These are phyloP conservation scores for Calophaca sinica DNA, from an alignment of 306 rosid species.

Conservation along the genomic window DNA sequence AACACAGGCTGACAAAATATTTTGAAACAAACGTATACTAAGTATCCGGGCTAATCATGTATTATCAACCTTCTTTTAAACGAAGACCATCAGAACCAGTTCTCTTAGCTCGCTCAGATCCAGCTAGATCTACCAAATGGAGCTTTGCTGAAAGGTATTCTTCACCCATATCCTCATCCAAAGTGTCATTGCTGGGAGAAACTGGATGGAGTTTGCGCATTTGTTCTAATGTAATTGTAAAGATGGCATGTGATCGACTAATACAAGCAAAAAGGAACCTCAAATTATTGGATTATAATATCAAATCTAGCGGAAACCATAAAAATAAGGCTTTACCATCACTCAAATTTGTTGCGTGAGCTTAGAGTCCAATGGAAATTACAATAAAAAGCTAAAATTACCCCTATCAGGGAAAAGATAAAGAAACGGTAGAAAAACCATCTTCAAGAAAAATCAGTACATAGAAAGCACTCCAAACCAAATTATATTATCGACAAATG, in stretches of 20 bases:
- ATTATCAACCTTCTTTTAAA: conserved; percentile 72
- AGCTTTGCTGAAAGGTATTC: conserved; percentile 87
- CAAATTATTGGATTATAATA: conserved; percentile 45
- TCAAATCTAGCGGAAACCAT: conserved; percentile 29
- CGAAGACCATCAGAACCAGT: conserved; percentile 83
- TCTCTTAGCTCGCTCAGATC: conserved; percentile 92
- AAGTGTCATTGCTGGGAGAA: conserved; percentile 63
- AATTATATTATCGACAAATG: conserved; percentile 13
- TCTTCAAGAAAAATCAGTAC: conserved; percentile 39
- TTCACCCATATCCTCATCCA: conserved; percentile 83
- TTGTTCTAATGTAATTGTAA: conserved; percentile 86
- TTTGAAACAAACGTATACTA: conserved; percentile 33
- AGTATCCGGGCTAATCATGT: conserved; percentile 24
- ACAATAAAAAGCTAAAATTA: conserved; percentile 27
- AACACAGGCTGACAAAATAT: conserved; percentile 3
- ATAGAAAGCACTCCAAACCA: conserved; percentile 33
- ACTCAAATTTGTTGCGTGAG: conserved; percentile 35
- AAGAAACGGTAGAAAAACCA: conserved; percentile 1
- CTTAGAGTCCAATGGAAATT: conserved; percentile 39
- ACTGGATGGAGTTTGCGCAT: conserved; percentile 69
- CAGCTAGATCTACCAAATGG: conserved; percentile 91
- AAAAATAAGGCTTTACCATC: conserved; percentile 30
- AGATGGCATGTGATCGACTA: conserved; percentile 94
- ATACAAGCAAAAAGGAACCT: conserved; percentile 49
- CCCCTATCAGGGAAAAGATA: conserved; percentile 1